Base-by-base conservation (phyloP, 2,329 filamentous ascomycete genomes). In the Ascomycota sp. region DNA sequence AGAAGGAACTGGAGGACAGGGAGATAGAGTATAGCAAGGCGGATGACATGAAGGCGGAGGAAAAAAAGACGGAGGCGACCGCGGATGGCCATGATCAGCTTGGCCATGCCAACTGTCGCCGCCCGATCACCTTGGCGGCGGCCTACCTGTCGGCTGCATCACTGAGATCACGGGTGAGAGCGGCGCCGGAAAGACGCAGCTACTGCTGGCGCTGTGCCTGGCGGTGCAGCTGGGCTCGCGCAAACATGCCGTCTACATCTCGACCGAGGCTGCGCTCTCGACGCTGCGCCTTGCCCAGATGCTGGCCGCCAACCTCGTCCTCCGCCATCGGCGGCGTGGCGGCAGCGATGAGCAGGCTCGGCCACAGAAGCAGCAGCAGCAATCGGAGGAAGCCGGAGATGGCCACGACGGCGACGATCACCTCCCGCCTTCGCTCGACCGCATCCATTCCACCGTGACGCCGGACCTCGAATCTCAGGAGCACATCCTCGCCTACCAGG, bases 391-490 rank as follows among this genome's bases (percentile, higher is more conserved):
- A n/a, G n/a, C n/a, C n/a, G n/a, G n/a, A n/a, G 39, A 35, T 52
- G 33, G 41, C 29, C 38, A 47, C 12, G 5, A 25, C 4, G 21
- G 7, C 34, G 35, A 43, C 38, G 20, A 40, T 10, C 36, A 38
- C 10, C 35, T 39, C 23, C 46, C 44, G 11, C 63, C 83, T 1
- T 78, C 78, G 0, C 63, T 94, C 5, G 72, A 80, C 48, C 63
- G 65, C 38, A 74, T 98, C 37, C 65, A 83, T 42, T 80, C 76
- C 48, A 79, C 89, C 38, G 72, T 75, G 29, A 83, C 81, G 8
- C 79, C 81, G 21, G 85, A 95, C 47, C 71, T 95, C 32, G 89
- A 95, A 52, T 75, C 79, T 1, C 89, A 98, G 53, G 86, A 95
- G 35, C 86, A 95, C 53, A 93, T 98, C 45, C 61, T 95, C 19